phyloP scores from a whole-genome alignment of 805 yeast genomes.

The Schwanniomyces occidentalis region DNA sequence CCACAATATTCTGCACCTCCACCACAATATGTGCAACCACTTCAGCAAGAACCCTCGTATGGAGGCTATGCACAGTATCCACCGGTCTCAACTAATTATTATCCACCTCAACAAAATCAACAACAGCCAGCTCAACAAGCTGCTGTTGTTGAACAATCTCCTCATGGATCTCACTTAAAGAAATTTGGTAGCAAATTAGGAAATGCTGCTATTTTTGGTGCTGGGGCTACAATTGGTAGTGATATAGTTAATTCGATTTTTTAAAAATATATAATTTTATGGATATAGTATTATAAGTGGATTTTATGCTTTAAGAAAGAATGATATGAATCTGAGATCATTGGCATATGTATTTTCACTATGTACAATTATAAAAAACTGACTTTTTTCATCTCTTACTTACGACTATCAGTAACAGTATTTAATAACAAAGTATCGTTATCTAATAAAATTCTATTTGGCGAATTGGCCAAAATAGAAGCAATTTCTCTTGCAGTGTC shows the following conservation, averaged over 20 bases:
- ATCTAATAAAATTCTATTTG: slow-evolving; percentile 88
- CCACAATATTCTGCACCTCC: slow-evolving; percentile 16
- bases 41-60: slow-evolving; percentile 29
- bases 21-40: slow-evolving; percentile 15
- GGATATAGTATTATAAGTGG: not conserved
- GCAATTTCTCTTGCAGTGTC: slow-evolving; percentile 98
- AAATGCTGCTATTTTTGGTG: slow-evolving; percentile 93
- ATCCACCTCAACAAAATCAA: slow-evolving; percentile 36
- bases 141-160: slow-evolving; percentile 22
- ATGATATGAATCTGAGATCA: slow-evolving; percentile 1
- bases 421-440: slow-evolving; percentile 89
- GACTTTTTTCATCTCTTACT: slow-evolving; percentile 18
- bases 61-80: slow-evolving; percentile 48
- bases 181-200: slow-evolving; percentile 81
- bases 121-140: slow-evolving; percentile 21
- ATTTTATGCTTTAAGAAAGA: not conserved
- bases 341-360: slow-evolving; percentile 5
- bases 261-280: slow-evolving; percentile 20
- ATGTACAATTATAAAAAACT: slow-evolving; percentile 6
- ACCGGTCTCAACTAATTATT: slow-evolving; percentile 51
- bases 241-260: slow-evolving; percentile 76
- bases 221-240: slow-evolving; percentile 92
- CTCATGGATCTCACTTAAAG: slow-evolving; percentile 41
- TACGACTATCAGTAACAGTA: slow-evolving; percentile 79
- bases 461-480: slow-evolving; percentile 75